These are phyloP conservation scores for Metschnikowia borealis DNA, from an alignment of 805 yeast genomes.

Conservation along the genomic window DNA sequence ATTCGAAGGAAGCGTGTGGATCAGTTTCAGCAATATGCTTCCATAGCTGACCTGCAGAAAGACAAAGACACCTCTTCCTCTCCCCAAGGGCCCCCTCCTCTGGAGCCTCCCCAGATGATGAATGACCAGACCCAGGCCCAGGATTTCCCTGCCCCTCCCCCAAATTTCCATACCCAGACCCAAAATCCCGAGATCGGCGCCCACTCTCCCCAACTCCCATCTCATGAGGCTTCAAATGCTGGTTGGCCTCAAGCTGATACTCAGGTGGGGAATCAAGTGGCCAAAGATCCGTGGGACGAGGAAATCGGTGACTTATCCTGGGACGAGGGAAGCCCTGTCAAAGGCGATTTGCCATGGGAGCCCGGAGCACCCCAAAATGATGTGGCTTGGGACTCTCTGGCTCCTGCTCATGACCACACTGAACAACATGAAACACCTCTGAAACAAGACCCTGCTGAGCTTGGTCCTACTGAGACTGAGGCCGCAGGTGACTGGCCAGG, in stretches of 20 bases:
- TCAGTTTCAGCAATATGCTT: conserved; percentile 16
- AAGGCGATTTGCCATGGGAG: conserved; percentile 2
- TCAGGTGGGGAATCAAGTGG: neutral
- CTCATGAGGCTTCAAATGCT: neutral
- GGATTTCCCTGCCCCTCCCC: neutral
- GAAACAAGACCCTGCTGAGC: neutral
- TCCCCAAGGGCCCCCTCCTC: neutral
- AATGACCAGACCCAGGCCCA: neutral
- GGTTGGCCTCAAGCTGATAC: neutral
- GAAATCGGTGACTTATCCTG: conserved; percentile 16
- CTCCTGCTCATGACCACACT: neutral
- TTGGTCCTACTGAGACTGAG: neutral
- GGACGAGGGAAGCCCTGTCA: conserved; percentile 13
- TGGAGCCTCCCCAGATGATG: neutral
- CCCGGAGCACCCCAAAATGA: neutral
- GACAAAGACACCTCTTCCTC: neutral
- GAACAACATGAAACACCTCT: neutral
- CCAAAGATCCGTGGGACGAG: conserved; percentile 16
- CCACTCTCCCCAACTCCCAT: too few relatives aligned
- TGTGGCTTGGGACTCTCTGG: neutral
- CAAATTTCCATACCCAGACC: neutral
- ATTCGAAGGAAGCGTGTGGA: conserved; percentile 13
- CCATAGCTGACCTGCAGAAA: conserved; percentile 1
- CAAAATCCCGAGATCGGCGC: neutral
- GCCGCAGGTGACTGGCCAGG: neutral